Percentiles rank a stretch among this genome's conserved stretches.
phyloP scores from a whole-genome alignment of 805 yeast species.

The Yarrowia sp. region DNA sequence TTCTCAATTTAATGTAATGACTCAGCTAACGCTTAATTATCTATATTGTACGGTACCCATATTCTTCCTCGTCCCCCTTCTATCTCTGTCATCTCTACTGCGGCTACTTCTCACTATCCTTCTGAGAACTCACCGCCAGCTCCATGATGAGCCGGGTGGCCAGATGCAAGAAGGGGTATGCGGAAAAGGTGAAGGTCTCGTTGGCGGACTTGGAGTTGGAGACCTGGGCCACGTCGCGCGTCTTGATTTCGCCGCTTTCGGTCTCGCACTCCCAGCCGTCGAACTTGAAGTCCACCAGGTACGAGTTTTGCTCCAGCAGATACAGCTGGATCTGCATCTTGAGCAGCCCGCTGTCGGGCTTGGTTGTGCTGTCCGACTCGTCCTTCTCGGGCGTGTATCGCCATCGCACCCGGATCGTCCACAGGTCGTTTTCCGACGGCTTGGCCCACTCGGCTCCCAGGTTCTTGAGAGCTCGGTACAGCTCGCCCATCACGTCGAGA shows the following conservation, averaged over 20 bases:
- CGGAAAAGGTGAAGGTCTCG: constrained; percentile 88
- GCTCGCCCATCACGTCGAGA: constrained; percentile 97
- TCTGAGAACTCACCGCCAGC: constrained; percentile 90
- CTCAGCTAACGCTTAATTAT: constrained; percentile 18
- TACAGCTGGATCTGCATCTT: constrained; percentile 96
- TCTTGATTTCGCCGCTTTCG: constrained; percentile 39
- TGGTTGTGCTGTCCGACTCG: constrained; percentile 40
- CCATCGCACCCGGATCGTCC: constrained; percentile 98
- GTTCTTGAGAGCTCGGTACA: constrained; percentile 89
- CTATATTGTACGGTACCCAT: constrained; percentile 24
- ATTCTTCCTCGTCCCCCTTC: neutral
- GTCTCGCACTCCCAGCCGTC: constrained; percentile 84
- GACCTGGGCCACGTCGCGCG: constrained; percentile 41
- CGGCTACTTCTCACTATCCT: constrained; percentile 29
- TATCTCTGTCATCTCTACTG: neutral
- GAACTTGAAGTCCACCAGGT: constrained; percentile 94
- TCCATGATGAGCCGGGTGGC: constrained; percentile 95
- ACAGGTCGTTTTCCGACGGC: constrained; percentile 91
- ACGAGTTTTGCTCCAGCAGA: constrained; percentile 88
- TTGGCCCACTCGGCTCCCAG: constrained; percentile 97
- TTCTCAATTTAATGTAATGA: neutral
- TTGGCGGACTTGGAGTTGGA: constrained; percentile 38
- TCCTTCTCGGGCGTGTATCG: constrained; percentile 61
- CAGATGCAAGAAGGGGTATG: constrained; percentile 92
- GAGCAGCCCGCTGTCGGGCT: constrained; percentile 54